Evolutionary conservation across 805 yeast species (phyloP).

Genomic region (Ogataea henricii): DNA sequence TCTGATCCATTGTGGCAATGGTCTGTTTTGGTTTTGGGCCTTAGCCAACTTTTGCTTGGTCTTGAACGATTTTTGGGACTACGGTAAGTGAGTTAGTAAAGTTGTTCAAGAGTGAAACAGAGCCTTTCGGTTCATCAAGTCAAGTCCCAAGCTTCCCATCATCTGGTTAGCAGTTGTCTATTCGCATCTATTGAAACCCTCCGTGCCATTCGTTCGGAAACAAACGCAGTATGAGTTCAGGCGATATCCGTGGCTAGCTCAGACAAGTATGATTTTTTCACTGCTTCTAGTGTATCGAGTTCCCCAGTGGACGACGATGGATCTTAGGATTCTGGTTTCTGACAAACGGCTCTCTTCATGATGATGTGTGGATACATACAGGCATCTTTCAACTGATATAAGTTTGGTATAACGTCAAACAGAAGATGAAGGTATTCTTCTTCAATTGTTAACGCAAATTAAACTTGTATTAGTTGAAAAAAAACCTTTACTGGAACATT

Average conservation of each 20-base stretch:
- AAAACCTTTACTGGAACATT: slow-evolving; percentile 6
- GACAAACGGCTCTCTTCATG: background rate
- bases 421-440: slow-evolving; percentile 1
- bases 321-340: background rate
- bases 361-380: slow-evolving; percentile 20
- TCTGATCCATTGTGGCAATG: slow-evolving; percentile 99
- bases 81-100: slow-evolving; percentile 14
- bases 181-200: too few species aligned
- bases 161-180: too few species aligned
- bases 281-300: background rate
- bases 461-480: slow-evolving; percentile 1
- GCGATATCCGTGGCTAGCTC: too few species aligned
- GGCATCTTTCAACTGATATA: slow-evolving; percentile 23
- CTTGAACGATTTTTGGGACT: slow-evolving; percentile 95
- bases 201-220: too few species aligned
- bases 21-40: slow-evolving; percentile 99
- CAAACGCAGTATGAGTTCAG: too few species aligned
- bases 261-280: background rate
- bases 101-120: background rate
- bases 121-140: background rate
- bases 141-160: too few species aligned
- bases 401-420: slow-evolving; percentile 10
- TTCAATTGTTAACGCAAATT: background rate
- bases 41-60: slow-evolving; percentile 98
- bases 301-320: background rate